Conservation (phyloP, 1,284 basidiomycete species). For the Hemileccinum hortonii region DNA sequence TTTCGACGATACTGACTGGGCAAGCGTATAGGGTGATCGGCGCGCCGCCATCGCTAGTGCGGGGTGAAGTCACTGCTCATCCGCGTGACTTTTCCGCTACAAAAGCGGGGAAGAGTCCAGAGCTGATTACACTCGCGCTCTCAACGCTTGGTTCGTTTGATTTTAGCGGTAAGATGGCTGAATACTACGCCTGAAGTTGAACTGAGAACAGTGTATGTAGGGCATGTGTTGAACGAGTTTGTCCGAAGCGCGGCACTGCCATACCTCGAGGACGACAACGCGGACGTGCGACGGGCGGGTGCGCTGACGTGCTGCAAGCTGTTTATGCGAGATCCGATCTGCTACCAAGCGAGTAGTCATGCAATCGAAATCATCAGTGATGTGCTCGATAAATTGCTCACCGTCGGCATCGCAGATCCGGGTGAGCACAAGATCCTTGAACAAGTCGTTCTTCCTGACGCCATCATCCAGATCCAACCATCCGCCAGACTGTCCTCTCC, state of each 20-base stretch:
- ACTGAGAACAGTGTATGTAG: slow-evolving; percentile 43
- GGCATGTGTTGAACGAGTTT: slow-evolving; percentile 95
- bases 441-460: neutral
- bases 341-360: slow-evolving; percentile 94
- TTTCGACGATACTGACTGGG: slow-evolving; percentile 79
- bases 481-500: slow-evolving; percentile 86
- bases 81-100: slow-evolving; percentile 57
- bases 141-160: slow-evolving; percentile 91
- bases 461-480: slow-evolving; percentile 62
- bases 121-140: slow-evolving; percentile 84
- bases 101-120: slow-evolving; percentile 60
- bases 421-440: slow-evolving; percentile 46
- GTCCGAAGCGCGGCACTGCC: slow-evolving; percentile 90
- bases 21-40: slow-evolving; percentile 86
- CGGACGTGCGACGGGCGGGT: slow-evolving; percentile 88
- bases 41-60: slow-evolving; percentile 59
- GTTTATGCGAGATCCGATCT: slow-evolving; percentile 95
- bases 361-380: slow-evolving; percentile 98
- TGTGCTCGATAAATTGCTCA: slow-evolving; percentile 94
- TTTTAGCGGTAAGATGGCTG: slow-evolving; percentile 70
- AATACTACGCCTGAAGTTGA: neutral
- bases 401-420: slow-evolving; percentile 96
- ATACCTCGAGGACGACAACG: slow-evolving; percentile 91
- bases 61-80: slow-evolving; percentile 51
- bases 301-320: slow-evolving; percentile 90